Percentiles rank a stretch among this genome's conserved stretches.
Evolutionary conservation across 768 basidiomycete genomes (phyloP).

Genomic region (Pleurotus citrinopileatus): DNA sequence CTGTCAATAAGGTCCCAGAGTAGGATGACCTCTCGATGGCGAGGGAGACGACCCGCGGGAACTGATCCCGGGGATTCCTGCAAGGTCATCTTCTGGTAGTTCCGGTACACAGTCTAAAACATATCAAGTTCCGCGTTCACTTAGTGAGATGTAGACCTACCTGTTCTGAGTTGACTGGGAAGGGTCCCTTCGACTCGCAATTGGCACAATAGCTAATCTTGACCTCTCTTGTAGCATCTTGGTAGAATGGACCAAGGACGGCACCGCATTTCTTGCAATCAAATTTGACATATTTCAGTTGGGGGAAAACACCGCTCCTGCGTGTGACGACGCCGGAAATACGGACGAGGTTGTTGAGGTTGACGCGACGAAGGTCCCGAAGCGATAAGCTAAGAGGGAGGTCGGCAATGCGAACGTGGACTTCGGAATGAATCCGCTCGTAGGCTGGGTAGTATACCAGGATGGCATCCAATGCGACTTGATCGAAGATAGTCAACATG

Average conservation of each 20-base stretch:
- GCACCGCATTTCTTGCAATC: slow-evolving; percentile 94
- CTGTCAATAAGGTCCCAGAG: slow-evolving; percentile 98
- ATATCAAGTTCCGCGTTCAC: neutral
- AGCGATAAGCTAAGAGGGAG: slow-evolving; percentile 87
- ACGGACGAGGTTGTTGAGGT: slow-evolving; percentile 94
- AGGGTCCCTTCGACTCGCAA: slow-evolving; percentile 94
- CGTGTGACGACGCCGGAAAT: slow-evolving; percentile 96
- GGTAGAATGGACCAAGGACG: slow-evolving; percentile 96
- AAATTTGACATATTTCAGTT: slow-evolving; percentile 98
- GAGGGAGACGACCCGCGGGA: slow-evolving; percentile 93
- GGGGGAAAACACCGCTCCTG: slow-evolving; percentile 96
- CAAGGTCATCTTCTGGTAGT: slow-evolving; percentile 98
- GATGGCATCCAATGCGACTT: slow-evolving; percentile 91
- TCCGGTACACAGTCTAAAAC: slow-evolving; percentile 89
- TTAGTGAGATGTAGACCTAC: slow-evolving; percentile 35
- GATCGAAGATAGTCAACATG: slow-evolving; percentile 93
- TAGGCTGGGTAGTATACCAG: slow-evolving; percentile 95
- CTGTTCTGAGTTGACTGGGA: slow-evolving; percentile 95
- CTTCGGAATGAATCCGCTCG: slow-evolving; percentile 95
- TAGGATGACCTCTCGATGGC: slow-evolving; percentile 94
- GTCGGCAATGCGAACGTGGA: slow-evolving; percentile 95
- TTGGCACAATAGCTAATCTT: slow-evolving; percentile 92
- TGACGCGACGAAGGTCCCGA: slow-evolving; percentile 87
- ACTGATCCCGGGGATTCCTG: slow-evolving; percentile 98
- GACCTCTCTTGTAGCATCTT: slow-evolving; percentile 93